A percentile compares a stretch with the other conserved stretches of the same genome.
phyloP scores from a whole-genome alignment of 805 yeast genomes.

The Kurtzmaniella fragi region DNA sequence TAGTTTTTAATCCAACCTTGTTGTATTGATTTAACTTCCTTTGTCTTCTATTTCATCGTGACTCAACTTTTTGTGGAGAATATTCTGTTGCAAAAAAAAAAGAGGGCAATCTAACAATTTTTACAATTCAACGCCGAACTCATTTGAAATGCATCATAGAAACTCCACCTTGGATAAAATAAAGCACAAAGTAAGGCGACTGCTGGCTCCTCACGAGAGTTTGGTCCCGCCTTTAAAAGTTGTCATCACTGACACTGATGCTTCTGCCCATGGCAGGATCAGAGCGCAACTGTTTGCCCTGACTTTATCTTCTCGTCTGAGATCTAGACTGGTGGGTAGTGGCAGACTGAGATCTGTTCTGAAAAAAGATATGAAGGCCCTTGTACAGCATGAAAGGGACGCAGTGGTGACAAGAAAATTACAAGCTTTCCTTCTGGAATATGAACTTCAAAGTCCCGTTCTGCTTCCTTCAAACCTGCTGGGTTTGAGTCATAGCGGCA shows the following conservation, averaged over 20 bases:
- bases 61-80: background rate
- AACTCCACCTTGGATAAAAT: conserved; percentile 20
- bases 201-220: conserved; percentile 11
- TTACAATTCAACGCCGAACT: background rate
- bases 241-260: conserved; percentile 1
- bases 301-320: conserved; percentile 5
- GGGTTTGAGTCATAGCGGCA: conserved; percentile 16
- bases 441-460: conserved; percentile 37
- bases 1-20: too few relatives aligned
- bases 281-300: background rate
- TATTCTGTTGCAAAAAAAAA: background rate
- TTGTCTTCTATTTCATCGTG: background rate
- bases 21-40: too few relatives aligned
- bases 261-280: conserved; percentile 8
- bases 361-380: conserved; percentile 29
- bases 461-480: conserved; percentile 18
- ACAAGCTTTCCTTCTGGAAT: conserved; percentile 21
- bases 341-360: conserved; percentile 12
- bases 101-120: background rate
- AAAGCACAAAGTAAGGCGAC: conserved; percentile 20
- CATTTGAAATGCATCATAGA: conserved; percentile 8
- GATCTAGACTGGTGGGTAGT: conserved; percentile 1
- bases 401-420: conserved; percentile 33
- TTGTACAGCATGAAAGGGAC: conserved; percentile 35
- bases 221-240: conserved; percentile 7